Conservation (phyloP, 441 rosid species). For the Syzygium malaccense region DNA sequence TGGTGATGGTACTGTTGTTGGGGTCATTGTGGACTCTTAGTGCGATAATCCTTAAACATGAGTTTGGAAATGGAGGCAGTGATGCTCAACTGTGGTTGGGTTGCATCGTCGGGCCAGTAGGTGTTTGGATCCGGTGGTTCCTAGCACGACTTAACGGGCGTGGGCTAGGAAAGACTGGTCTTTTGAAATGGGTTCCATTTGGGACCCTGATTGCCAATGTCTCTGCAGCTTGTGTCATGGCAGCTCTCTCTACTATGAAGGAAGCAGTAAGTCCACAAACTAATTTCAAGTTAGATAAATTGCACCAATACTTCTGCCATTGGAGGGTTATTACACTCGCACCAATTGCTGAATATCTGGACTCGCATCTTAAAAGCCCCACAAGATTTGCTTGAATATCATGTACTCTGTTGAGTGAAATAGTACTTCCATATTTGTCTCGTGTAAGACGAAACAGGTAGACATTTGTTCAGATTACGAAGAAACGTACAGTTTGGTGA, state of each 20-base stretch:
- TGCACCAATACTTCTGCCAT: background rate
- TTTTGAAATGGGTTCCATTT: constrained; percentile 69
- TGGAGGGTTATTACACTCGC: background rate
- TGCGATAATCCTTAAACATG: constrained; percentile 34
- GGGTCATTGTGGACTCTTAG: constrained; percentile 41
- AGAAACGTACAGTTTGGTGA: background rate
- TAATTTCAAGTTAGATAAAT: background rate
- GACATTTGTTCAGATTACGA: background rate
- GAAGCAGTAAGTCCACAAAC: constrained; percentile 33
- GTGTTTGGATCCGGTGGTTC: constrained; percentile 96
- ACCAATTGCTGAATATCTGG: background rate
- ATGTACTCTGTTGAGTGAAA: background rate
- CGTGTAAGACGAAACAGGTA: background rate
- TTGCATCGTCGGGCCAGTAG: constrained; percentile 65
- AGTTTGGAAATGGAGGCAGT: constrained; percentile 40
- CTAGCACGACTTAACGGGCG: constrained; percentile 71
- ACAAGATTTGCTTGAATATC: background rate
- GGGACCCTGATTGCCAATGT: constrained; percentile 83
- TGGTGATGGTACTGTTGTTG: constrained; percentile 33
- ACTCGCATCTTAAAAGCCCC: background rate
- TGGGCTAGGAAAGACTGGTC: constrained; percentile 61
- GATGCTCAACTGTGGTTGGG: constrained; percentile 78
- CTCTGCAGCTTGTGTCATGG: constrained; percentile 69
- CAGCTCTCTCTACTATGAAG: constrained; percentile 57
- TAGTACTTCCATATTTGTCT: background rate